Percentiles rank a stretch among this genome's conserved stretches.
Evolutionary conservation across 2,329 filamentous ascomycete species (phyloP).

Genomic region (Stylonectria norvegica): DNA sequence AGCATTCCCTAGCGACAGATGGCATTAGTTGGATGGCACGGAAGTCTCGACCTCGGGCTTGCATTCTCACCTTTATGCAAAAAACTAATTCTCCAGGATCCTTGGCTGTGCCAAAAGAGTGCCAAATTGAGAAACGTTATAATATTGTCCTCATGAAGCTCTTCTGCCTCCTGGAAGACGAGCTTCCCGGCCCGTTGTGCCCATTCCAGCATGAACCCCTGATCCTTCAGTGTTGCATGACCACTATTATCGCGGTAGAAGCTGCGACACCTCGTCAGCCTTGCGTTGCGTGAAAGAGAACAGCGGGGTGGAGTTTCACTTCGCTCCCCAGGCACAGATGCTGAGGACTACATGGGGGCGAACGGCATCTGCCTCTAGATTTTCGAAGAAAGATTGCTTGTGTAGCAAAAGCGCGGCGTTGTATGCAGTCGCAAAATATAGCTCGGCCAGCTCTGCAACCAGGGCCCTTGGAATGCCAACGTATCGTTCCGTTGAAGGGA

Average conservation of each 20-base stretch:
- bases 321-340: constrained; percentile 20
- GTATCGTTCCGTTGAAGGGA: not conserved
- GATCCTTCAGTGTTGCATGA: not conserved
- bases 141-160: constrained; percentile 12
- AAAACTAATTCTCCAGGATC: constrained; percentile 19
- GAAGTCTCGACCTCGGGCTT: no score
- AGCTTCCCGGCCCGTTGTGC: constrained; percentile 11
- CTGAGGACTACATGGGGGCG: constrained; percentile 11
- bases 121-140: constrained; percentile 16
- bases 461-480: constrained; percentile 1
- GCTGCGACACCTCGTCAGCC: constrained; percentile 3
- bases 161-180: constrained; percentile 12
- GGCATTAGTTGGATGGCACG: no score
- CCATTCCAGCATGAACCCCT: constrained; percentile 10
- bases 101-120: constrained; percentile 21
- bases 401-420: constrained; percentile 13
- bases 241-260: constrained; percentile 10
- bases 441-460: not conserved
- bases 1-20: constrained; percentile 18
- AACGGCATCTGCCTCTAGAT: not conserved
- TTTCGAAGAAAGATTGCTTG: not conserved
- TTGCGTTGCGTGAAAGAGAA: accelerated
- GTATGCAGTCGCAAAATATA: constrained; percentile 18
- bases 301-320: constrained; percentile 4
- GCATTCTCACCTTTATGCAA: constrained; percentile 15